phyloP scores from a whole-genome alignment of 2,329 filamentous ascomycete species.

The Pestalotiopsis sp. region DNA sequence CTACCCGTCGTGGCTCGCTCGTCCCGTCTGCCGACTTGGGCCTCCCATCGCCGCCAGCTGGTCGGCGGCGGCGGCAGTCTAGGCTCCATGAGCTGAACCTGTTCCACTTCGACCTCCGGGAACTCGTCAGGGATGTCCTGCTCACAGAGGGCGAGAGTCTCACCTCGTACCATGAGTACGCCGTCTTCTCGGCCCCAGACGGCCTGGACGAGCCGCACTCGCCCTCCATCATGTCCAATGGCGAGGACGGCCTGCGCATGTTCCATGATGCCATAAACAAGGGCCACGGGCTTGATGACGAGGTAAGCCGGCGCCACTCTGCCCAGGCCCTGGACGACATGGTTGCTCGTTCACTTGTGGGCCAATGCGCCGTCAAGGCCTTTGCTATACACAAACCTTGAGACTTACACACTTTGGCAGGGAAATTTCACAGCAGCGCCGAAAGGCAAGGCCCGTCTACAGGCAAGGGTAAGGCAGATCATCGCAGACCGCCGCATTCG shows the following conservation, averaged over 20 bases:
- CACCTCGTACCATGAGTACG: slow-evolving; percentile 34
- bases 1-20: slow-evolving; percentile 29
- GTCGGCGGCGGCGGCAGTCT: slow-evolving; percentile 6
- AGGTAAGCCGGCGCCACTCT: slow-evolving; percentile 21
- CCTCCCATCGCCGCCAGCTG: not conserved
- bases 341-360: not conserved
- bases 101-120: slow-evolving; percentile 32
- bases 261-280: slow-evolving; percentile 27
- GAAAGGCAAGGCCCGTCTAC: slow-evolving; percentile 25
- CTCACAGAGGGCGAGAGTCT: slow-evolving; percentile 25
- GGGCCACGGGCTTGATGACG: slow-evolving; percentile 28
- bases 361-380: not conserved
- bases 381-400: not conserved
- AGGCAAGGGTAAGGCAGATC: slow-evolving; percentile 29
- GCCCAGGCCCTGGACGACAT: not conserved
- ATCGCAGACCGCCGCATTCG: slow-evolving; percentile 27
- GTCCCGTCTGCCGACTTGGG: slow-evolving; percentile 18
- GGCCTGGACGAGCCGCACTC: slow-evolving; percentile 24
- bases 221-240: slow-evolving; percentile 31
- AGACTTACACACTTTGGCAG: slow-evolving; percentile 15
- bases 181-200: slow-evolving; percentile 26
- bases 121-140: slow-evolving; percentile 27
- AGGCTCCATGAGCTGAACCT: slow-evolving; percentile 21
- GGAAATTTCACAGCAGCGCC: slow-evolving; percentile 28
- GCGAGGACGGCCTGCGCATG: slow-evolving; percentile 28